Conservation (phyloP, 1,284 basidiomycete species). For the Lignosus rhinocerotis region DNA sequence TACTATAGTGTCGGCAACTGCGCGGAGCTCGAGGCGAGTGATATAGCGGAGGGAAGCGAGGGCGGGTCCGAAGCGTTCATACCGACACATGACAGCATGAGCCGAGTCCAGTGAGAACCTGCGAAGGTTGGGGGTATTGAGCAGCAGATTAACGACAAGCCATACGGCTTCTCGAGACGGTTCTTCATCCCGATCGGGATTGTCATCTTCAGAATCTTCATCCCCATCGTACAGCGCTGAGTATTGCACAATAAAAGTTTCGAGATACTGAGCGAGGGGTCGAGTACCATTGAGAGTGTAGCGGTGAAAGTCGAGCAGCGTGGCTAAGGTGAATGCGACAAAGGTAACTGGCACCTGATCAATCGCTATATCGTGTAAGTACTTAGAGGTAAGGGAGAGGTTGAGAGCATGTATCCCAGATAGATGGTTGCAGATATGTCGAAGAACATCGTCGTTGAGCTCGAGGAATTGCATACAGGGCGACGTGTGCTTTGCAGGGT, state of each 20-base stretch:
- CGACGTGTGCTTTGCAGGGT: too few relatives aligned
- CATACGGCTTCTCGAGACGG: not conserved
- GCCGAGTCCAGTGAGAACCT: not conserved
- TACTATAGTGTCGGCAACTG: not conserved
- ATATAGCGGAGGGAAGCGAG: not conserved
- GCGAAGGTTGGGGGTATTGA: not conserved
- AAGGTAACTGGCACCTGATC: not conserved
- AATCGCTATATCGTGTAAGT: not conserved
- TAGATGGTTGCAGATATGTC: not conserved
- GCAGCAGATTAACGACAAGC: not conserved
- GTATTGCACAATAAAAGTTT: not conserved
- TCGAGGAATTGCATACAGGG: not conserved
- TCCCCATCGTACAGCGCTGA: not conserved
- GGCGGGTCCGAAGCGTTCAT: not conserved
- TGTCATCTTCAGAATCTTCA: too few relatives aligned
- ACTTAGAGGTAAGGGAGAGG: not conserved
- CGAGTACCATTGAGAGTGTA: not conserved
- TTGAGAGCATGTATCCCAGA: not conserved
- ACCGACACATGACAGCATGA: not conserved
- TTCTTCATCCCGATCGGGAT: not conserved
- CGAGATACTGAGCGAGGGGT: not conserved
- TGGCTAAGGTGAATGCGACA: too few relatives aligned
- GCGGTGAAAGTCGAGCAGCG: not conserved
- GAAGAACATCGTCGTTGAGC: constrained; percentile 2
- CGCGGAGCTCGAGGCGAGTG: not conserved